Evolutionary conservation across 1,284 basidiomycete genomes (phyloP).

Genomic region (Pseudozyma thailandica): DNA sequence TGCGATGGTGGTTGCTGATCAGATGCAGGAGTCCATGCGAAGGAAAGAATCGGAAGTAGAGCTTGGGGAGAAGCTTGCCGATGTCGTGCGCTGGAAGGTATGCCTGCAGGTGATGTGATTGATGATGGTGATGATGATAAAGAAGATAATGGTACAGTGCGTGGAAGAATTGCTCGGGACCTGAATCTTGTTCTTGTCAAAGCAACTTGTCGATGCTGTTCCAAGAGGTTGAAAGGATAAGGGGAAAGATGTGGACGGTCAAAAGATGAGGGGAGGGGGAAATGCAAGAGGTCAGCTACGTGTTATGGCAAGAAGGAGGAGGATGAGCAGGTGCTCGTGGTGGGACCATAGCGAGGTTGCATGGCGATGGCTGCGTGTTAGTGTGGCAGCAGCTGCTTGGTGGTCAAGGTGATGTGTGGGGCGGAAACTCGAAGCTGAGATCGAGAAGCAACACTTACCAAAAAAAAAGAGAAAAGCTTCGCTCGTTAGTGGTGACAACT

Average conservation of each 20-base stretch:
- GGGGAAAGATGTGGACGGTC: not conserved
- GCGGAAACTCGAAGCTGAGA: not conserved
- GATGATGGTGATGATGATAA: constrained; percentile 6
- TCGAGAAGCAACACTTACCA: constrained; percentile 9
- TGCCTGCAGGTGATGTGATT: constrained; percentile 8
- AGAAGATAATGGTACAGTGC: constrained; percentile 31
- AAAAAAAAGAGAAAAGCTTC: not conserved
- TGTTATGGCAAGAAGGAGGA: not conserved
- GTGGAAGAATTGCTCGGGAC: not conserved
- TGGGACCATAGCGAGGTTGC: not conserved
- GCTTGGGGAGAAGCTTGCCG: constrained; percentile 25
- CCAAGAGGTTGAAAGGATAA: not conserved
- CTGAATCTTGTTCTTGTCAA: constrained; percentile 8
- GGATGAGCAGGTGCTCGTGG: not conserved
- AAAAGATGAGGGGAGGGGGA: not conserved
- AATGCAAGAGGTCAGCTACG: not conserved
- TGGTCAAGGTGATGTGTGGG: not conserved
- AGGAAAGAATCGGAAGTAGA: constrained; percentile 19
- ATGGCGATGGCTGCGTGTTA: too few relatives aligned
- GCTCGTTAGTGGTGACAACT: not conserved
- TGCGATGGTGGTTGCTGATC: constrained; percentile 29
- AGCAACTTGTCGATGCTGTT: constrained; percentile 8
- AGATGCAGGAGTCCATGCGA: constrained; percentile 39
- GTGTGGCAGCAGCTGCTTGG: not conserved
- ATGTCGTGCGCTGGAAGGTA: constrained; percentile 29